Evolutionary conservation across 2,329 filamentous ascomycete genomes (phyloP).

Genomic region (Aspergillus quadricinctus): DNA sequence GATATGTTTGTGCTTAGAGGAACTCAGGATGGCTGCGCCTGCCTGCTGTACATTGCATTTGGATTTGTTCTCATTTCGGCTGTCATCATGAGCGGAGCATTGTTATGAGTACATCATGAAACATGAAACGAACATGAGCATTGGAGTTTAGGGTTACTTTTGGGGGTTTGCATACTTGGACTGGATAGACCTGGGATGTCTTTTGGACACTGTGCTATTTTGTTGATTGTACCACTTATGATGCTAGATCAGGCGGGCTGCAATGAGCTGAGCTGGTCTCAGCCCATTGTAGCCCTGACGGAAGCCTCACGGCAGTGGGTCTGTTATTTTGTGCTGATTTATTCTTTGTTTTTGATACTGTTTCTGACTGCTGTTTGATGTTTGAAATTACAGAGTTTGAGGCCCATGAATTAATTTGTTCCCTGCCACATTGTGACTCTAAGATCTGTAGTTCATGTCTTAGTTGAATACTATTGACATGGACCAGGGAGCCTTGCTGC

Average conservation of each 20-base stretch:
- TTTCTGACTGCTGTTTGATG: background rate
- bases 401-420: background rate
- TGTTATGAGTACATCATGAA: constrained; percentile 3
- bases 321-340: background rate
- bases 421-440: background rate
- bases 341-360: background rate
- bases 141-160: background rate
- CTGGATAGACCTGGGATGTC: background rate
- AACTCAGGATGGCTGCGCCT: background rate
- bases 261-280: background rate
- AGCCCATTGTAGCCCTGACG: background rate
- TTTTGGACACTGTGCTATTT: background rate
- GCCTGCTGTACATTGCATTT: background rate
- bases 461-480: background rate
- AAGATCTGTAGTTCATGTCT: background rate
- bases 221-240: background rate
- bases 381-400: background rate
- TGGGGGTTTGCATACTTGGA: background rate
- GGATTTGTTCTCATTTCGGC: background rate
- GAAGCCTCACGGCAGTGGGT: background rate
- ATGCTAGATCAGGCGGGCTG: background rate
- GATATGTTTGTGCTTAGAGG: background rate
- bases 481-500: background rate
- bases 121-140: constrained; percentile 1
- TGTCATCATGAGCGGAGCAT: constrained; percentile 5